Conservation (phyloP, 176 grass and related monocot genomes). For the Oryza punctata region DNA sequence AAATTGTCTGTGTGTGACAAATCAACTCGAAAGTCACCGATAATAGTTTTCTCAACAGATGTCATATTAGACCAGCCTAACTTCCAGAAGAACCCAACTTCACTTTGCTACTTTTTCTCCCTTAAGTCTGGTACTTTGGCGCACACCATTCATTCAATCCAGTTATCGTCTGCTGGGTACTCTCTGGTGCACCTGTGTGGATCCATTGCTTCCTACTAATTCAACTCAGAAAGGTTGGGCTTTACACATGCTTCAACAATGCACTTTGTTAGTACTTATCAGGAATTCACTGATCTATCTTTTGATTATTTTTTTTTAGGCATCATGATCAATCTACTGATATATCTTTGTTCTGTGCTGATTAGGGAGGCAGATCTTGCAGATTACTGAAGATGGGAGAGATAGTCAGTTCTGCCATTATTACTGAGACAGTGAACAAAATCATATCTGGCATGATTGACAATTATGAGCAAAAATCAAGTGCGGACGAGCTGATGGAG, state of each 20-base stretch:
- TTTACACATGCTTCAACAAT: neutral
- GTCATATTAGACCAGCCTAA: too few relatives aligned
- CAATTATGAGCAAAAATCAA: neutral
- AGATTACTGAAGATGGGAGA: neutral
- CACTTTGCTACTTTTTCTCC: too few relatives aligned
- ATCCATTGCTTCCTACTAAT: neutral
- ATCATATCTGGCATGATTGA: neutral
- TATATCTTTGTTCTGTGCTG: neutral
- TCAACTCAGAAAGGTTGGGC: neutral
- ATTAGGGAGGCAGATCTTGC: neutral
- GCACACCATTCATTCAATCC: neutral
- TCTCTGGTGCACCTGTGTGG: neutral
- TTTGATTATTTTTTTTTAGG: neutral
- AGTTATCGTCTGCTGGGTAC: neutral
- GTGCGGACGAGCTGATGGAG: neutral
- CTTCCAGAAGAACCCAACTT: too few relatives aligned
- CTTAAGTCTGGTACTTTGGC: neutral
- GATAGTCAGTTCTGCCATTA: neutral
- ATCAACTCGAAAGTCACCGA: too few relatives aligned
- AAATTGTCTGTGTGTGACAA: too few relatives aligned
- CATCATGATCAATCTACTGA: neutral
- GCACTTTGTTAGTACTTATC: neutral
- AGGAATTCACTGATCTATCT: neutral
- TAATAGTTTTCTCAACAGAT: neutral
- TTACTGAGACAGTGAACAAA: neutral